Evolutionary conservation across 306 rosid genomes (phyloP), one percentile per base, ranked within the genome.

Genomic region (Cicer cuneatum): DNA sequence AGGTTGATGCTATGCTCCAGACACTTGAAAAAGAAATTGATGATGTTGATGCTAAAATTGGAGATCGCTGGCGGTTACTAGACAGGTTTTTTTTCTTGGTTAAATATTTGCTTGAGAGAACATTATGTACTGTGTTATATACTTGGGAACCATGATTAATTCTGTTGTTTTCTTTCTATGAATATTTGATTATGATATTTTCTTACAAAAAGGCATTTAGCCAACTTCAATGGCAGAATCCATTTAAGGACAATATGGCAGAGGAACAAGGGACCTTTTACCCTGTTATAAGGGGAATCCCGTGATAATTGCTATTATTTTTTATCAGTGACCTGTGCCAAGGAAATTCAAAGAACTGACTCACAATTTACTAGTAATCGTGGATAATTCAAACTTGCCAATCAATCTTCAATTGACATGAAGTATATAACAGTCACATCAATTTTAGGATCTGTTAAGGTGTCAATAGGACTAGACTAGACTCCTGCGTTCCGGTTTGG

Each of bases 1-100:
- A 92, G 96, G 93, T 90, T 66, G 93, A 90, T 83, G 72, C 84
- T 6, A 85, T 90, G 96, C 97, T 90, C 75, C 92, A 92, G 46
- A 88, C 82, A 41, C 93, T 90, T 67, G 97, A 90, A 78, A 90
- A 87, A 87, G 97, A 90, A 84, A 92, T 90, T 47, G 93, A 90
- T 75, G 92, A 88, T n/a, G 97, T 88, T 48, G 97, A 92, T 88
- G 93, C 93, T 9, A 80, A 90, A 83, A 92, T 92, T 71, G 96
- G 97, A 24, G 92, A 92, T 68, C 85, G 89, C 6, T 92, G 89
- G 90, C 86, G 59, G 53, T 73, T 92, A 63, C 88, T 92, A 12
- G 96, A 92, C 88, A 92, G 89, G 97, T 90, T 69, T 71, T 69
- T 71, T 18, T 15, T 58, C 54, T 6, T 64, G 24, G 56, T 71